Conservation (phyloP, 106 monocot species). For the Ottelia alismoides region DNA sequence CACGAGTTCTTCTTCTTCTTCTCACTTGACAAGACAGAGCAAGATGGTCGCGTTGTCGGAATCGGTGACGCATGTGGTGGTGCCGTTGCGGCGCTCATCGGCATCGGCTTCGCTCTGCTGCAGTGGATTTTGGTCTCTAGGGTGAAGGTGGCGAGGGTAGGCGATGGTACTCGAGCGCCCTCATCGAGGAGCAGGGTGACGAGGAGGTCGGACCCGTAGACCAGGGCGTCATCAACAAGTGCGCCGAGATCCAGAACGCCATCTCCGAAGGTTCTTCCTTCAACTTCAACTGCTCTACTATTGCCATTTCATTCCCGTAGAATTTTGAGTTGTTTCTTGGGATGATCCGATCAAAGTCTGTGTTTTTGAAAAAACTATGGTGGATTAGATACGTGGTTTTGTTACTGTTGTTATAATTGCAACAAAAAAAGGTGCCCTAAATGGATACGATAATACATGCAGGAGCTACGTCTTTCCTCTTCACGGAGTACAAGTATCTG, state of each 20-base stretch:
- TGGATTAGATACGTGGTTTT: not conserved
- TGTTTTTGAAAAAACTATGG: too few relatives aligned
- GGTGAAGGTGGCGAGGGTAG: constrained; percentile 13
- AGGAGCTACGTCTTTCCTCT: constrained; percentile 23
- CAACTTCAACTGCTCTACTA: not conserved
- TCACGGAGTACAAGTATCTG: constrained; percentile 21
- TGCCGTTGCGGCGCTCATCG: constrained; percentile 57
- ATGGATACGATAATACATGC: not conserved
- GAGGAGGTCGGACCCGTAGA: constrained; percentile 1
- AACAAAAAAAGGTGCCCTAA: not conserved
- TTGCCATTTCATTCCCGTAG: not conserved
- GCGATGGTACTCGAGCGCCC: not conserved
- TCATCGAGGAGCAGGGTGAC: constrained; percentile 2
- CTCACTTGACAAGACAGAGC: too few relatives aligned
- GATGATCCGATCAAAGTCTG: too few relatives aligned
- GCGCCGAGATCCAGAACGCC: constrained; percentile 16
- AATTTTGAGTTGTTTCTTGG: not conserved
- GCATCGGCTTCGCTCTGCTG: constrained; percentile 55
- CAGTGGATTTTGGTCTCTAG: constrained; percentile 47
- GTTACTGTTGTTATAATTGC: not conserved
- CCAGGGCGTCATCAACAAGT: constrained; percentile 3
- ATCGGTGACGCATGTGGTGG: constrained; percentile 47
- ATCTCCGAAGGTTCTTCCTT: constrained; percentile 6
- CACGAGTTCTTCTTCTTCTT: too few relatives aligned
- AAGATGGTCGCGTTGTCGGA: constrained; percentile 48